A percentile compares a stretch with the other conserved stretches of the same genome.
Conservation (phyloP, 805 yeast species). For the Ogataea ramenticola region DNA sequence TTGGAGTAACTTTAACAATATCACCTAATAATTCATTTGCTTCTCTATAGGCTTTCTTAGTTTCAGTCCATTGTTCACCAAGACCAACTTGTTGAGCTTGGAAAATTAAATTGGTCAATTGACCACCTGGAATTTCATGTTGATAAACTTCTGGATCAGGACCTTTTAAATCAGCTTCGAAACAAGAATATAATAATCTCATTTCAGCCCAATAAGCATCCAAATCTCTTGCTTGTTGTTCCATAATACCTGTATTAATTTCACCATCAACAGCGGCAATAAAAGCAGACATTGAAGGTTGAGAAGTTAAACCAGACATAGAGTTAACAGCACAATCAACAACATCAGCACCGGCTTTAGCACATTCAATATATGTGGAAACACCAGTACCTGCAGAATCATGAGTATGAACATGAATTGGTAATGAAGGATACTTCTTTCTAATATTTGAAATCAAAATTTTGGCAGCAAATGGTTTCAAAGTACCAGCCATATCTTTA, state of each 20-base stretch:
- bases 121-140: constrained; percentile 99
- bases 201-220: constrained; percentile 99
- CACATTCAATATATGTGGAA: constrained; percentile 92
- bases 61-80: constrained; percentile 94
- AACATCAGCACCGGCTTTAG: constrained; percentile 94
- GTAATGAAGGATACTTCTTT: constrained; percentile 82
- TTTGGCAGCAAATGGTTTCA: constrained; percentile 91
- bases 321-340: constrained; percentile 97
- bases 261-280: constrained; percentile 89
- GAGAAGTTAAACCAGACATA: constrained; percentile 97
- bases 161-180: constrained; percentile 97
- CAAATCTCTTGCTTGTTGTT: constrained; percentile 64
- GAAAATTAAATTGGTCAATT: constrained; percentile 93
- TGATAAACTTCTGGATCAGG: constrained; percentile 99
- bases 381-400: constrained; percentile 99
- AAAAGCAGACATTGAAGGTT: constrained; percentile 91
- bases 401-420: constrained; percentile 98
- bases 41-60: constrained; percentile 87
- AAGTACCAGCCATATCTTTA: constrained; percentile 99
- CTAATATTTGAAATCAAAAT: constrained; percentile 75
- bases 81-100: constrained; percentile 99
- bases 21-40: constrained; percentile 93
- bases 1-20: constrained; percentile 97
- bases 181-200: constrained; percentile 92
- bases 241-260: constrained; percentile 64